These are phyloP conservation scores for Alternaria sp. DNA, from an alignment of 2,329 filamentous ascomycete genomes.

Conservation along the genomic window DNA sequence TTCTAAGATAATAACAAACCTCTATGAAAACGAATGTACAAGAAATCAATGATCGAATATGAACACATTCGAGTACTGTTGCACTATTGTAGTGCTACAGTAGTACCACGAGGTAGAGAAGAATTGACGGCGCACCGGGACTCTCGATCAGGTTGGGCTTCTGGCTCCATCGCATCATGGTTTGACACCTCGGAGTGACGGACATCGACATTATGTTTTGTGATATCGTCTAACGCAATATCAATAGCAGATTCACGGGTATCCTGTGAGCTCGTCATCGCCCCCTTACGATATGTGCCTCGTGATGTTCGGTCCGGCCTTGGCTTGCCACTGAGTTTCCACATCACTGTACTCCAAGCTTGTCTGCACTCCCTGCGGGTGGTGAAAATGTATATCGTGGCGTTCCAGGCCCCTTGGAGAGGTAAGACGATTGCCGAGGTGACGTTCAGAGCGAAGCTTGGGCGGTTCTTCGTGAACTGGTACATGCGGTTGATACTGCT, in stretches of 20 bases:
- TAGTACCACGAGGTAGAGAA: constrained; percentile 9
- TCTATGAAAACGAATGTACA: neutral
- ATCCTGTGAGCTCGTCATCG: constrained; percentile 12
- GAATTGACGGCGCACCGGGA: constrained; percentile 7
- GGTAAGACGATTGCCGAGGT: constrained; percentile 78
- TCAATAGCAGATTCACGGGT: constrained; percentile 16
- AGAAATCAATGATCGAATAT: neutral
- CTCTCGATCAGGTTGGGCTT: neutral
- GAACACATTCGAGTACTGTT: neutral
- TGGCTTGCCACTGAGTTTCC: constrained; percentile 16
- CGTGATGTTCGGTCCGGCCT: constrained; percentile 1
- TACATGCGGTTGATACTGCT: constrained; percentile 74
- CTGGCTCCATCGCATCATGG: neutral
- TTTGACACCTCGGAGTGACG: constrained; percentile 3
- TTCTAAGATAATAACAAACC: neutral
- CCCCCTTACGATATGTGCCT: constrained; percentile 10
- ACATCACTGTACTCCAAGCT: constrained; percentile 19
- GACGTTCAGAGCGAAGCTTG: constrained; percentile 68
- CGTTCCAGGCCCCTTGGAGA: constrained; percentile 86
- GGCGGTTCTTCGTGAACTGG: constrained; percentile 62
- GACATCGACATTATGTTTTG: constrained; percentile 13
- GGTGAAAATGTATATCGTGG: constrained; percentile 71
- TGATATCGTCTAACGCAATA: constrained; percentile 14
- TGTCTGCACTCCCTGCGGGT: constrained; percentile 40
- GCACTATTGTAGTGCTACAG: constrained; percentile 4